phyloP scores from a whole-genome alignment of 106 monocot species.

The Dendrobium officinale region DNA sequence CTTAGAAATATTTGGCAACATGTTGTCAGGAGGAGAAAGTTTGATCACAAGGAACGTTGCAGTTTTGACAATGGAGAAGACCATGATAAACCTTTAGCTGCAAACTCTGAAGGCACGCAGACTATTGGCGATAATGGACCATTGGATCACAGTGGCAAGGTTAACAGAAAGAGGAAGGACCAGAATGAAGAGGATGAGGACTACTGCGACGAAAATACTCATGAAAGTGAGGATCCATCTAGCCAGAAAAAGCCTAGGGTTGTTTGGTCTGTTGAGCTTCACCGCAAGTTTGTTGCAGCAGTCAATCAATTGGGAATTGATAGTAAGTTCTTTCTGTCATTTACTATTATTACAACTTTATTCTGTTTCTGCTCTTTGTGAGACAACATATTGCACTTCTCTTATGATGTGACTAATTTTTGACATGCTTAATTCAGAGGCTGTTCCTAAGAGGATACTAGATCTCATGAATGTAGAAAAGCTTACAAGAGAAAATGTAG shows the following conservation, averaged over 20 bases:
- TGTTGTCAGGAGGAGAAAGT: conserved; percentile 48
- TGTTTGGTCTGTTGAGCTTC: conserved; percentile 21
- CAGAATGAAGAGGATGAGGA: conserved; percentile 31
- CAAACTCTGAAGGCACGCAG: conserved; percentile 20
- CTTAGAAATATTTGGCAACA: conserved; percentile 75
- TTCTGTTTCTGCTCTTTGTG: neutral
- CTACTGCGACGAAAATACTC: conserved; percentile 27
- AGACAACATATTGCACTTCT: neutral
- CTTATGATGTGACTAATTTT: neutral
- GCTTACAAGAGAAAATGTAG: conserved; percentile 83
- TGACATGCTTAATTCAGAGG: conserved; percentile 36
- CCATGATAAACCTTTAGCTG: conserved; percentile 9
- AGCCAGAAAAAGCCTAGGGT: conserved; percentile 11
- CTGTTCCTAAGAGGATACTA: conserved; percentile 84
- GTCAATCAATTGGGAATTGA: conserved; percentile 19
- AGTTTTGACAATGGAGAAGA: conserved; percentile 21
- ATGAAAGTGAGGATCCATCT: conserved; percentile 16
- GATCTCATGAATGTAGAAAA: conserved; percentile 74
- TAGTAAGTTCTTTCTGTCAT: conserved; percentile 4
- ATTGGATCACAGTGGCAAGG: conserved; percentile 11
- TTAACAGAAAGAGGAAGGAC: conserved; percentile 23
- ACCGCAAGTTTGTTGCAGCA: conserved; percentile 15
- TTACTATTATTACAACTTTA: neutral
- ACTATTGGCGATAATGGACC: neutral
- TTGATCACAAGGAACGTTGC: conserved; percentile 17